Conservation (phyloP, 176 grass and related monocot species). For the Cocos nucifera region DNA sequence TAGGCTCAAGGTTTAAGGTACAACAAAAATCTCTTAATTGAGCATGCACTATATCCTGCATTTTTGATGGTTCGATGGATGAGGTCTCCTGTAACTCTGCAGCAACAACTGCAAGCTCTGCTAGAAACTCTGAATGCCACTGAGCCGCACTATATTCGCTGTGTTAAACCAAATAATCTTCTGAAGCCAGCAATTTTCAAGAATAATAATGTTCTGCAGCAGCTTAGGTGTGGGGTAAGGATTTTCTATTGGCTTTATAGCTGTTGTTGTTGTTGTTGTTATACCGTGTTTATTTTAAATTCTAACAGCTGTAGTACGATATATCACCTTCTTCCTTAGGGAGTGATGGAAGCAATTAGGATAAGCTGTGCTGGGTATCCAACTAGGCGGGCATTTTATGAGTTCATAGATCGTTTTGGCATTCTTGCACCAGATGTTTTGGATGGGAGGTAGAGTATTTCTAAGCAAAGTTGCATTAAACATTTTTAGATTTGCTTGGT, state of each 20-base stretch:
- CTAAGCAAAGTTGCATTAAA: no score
- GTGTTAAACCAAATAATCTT: slow-evolving; percentile 95
- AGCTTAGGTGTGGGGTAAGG: slow-evolving; percentile 97
- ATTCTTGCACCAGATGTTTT: slow-evolving; percentile 89
- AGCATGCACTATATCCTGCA: no score
- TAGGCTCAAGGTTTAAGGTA: slow-evolving; percentile 95
- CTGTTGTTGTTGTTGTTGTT: no score
- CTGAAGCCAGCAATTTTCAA: slow-evolving; percentile 94
- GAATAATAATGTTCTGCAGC: slow-evolving; percentile 90
- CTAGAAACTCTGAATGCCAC: slow-evolving; percentile 87
- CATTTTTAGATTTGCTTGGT: slow-evolving; percentile 4
- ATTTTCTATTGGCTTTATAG: no score
- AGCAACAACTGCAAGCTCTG: slow-evolving; percentile 97
- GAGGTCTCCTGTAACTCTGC: slow-evolving; percentile 13
- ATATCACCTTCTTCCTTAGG: slow-evolving; percentile 32
- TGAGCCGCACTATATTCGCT: slow-evolving; percentile 96
- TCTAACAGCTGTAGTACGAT: no score
- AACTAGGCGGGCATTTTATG: slow-evolving; percentile 81
- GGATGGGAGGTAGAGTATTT: slow-evolving; percentile 52
- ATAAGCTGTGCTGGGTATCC: slow-evolving; percentile 98
- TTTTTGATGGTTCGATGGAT: no score
- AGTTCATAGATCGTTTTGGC: slow-evolving; percentile 92
- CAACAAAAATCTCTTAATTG: not conserved
- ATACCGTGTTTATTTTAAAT: no score
- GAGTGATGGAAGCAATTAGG: slow-evolving; percentile 97